Conservation (phyloP, 768 basidiomycete species). For the Tulasnella sp. region DNA sequence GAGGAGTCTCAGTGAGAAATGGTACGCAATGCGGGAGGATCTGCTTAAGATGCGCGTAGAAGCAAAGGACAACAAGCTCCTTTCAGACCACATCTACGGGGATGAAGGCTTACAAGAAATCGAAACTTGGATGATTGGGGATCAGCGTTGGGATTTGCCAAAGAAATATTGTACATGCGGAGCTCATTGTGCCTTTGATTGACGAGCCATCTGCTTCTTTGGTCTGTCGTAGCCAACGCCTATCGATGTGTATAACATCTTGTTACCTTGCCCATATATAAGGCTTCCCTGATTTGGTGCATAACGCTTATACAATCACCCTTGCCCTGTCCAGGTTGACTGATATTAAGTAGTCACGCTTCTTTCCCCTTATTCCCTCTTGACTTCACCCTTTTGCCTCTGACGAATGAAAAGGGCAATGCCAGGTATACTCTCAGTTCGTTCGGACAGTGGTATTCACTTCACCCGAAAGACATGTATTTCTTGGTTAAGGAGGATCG, state of each 20-base stretch:
- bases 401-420: too few species aligned
- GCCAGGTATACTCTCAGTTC: too few species aligned
- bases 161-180: background rate
- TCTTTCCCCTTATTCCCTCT: too few species aligned
- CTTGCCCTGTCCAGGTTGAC: too few species aligned
- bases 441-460: too few species aligned
- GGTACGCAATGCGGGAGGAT: background rate
- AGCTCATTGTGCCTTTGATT: background rate
- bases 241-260: background rate
- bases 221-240: background rate
- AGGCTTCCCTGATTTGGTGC: too few species aligned
- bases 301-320: too few species aligned
- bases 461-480: too few species aligned
- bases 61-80: background rate
- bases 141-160: background rate
- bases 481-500: too few species aligned
- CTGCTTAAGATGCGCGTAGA: background rate
- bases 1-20: background rate
- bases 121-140: background rate
- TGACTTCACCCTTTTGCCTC: too few species aligned
- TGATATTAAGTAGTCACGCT: too few species aligned
- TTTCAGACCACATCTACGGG: background rate
- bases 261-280: background rate
- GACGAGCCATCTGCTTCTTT: background rate
- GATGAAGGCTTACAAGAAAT: background rate